Percentiles rank a stretch among this genome's conserved stretches.
phyloP scores from a whole-genome alignment of 176 grass and related monocot genomes.

The Oryza glumipatula region DNA sequence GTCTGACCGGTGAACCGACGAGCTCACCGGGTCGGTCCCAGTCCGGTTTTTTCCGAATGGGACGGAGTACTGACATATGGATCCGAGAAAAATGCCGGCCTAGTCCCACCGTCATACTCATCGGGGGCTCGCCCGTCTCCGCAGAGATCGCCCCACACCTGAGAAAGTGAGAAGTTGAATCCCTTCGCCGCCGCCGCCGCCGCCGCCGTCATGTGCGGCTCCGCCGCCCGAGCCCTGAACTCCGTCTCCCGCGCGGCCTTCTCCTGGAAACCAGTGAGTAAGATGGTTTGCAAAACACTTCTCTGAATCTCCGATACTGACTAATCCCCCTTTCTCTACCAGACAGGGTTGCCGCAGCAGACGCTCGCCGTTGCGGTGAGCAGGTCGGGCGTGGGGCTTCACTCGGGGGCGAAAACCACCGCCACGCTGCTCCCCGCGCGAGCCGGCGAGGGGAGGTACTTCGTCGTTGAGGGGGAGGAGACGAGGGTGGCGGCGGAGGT shows the following conservation, averaged over 20 bases:
- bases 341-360: slow-evolving; percentile 73
- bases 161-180: background rate
- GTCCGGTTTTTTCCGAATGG: no score
- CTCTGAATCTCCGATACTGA: slow-evolving; percentile 8
- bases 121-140: background rate
- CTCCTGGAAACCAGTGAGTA: slow-evolving; percentile 65
- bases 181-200: background rate
- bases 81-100: background rate
- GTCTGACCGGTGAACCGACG: no score
- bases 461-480: slow-evolving; percentile 47
- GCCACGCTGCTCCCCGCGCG: slow-evolving; percentile 65
- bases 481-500: slow-evolving; percentile 56
- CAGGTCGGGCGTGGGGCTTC: slow-evolving; percentile 71
- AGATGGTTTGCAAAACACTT: background rate
- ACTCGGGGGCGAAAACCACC: slow-evolving; percentile 54
- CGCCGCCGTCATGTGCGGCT: slow-evolving; percentile 10
- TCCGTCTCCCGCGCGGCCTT: slow-evolving; percentile 54
- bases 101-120: background rate
- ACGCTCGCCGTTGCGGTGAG: slow-evolving; percentile 62
- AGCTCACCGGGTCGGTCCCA: no score
- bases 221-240: slow-evolving; percentile 25
- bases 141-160: no score
- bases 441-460: slow-evolving; percentile 90
- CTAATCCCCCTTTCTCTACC: background rate
- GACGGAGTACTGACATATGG: background rate